These are phyloP conservation scores for Wickerhamiella alocasiicola DNA, from an alignment of 805 yeast species.

Conservation along the genomic window DNA sequence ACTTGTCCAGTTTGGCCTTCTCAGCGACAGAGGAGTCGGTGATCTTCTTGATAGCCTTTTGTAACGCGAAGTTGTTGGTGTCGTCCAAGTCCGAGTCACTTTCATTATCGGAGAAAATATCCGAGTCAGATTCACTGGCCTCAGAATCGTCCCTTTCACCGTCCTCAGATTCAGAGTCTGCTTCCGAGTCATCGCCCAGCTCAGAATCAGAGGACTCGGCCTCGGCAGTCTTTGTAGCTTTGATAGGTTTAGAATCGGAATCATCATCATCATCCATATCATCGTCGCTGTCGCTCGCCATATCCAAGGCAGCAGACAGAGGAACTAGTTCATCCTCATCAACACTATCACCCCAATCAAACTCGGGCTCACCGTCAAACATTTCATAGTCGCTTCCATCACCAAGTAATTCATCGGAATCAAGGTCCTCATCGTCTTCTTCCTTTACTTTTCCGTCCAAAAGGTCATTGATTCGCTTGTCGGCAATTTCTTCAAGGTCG, in stretches of 20 bases:
- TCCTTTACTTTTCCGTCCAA: conserved; percentile 24
- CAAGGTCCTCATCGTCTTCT: conserved; percentile 38
- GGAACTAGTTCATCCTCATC: conserved; percentile 68
- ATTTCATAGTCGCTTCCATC: conserved; percentile 45
- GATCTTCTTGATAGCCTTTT: conserved; percentile 7
- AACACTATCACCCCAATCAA: conserved; percentile 56
- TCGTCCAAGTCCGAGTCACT: conserved; percentile 11
- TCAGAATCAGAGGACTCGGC: background rate
- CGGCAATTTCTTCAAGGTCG: conserved; percentile 27
- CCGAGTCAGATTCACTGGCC: conserved; percentile 20
- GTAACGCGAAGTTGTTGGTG: conserved; percentile 27
- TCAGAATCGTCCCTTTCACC: conserved; percentile 17
- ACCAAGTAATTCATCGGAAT: conserved; percentile 82
- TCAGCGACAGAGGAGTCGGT: conserved; percentile 3
- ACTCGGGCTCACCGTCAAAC: conserved; percentile 37
- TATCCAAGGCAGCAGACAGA: conserved; percentile 81
- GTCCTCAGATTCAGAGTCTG: conserved; percentile 13
- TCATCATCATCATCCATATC: conserved; percentile 11
- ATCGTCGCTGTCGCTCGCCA: conserved; percentile 41
- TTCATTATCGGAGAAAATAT: conserved; percentile 24
- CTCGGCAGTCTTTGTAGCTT: background rate
- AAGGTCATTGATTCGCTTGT: conserved; percentile 22
- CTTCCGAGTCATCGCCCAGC: conserved; percentile 16
- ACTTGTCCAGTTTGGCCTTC: conserved; percentile 18
- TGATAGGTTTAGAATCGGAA: conserved; percentile 16